Conservation (phyloP, 2,329 filamentous ascomycete genomes). For the Cryphonectria japonica region DNA sequence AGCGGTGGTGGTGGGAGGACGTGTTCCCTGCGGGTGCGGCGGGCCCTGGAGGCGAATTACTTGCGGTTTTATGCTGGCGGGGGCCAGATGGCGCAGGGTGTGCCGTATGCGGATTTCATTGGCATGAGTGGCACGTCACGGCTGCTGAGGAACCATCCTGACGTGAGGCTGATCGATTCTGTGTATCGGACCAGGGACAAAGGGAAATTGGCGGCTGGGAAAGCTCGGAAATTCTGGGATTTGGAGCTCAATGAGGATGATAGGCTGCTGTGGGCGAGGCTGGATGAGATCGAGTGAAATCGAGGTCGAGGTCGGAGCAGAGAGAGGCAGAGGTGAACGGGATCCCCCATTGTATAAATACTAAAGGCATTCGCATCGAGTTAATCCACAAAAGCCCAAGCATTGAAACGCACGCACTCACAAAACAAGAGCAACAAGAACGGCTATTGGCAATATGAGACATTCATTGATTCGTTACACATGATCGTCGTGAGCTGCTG, state of each 20-base stretch:
- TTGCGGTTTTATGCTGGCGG: not conserved
- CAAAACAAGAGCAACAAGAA: not conserved
- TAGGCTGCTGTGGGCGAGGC: conserved; percentile 4
- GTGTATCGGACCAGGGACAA: conserved; percentile 16
- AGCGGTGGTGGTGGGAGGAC: not conserved
- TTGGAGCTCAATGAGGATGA: conserved; percentile 6
- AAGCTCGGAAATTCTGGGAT: conserved; percentile 13
- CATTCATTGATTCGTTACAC: conserved; percentile 17
- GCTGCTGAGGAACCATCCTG: conserved; percentile 9
- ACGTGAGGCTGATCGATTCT: conserved; percentile 13
- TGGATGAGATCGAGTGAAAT: conserved; percentile 10
- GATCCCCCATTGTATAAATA: not conserved
- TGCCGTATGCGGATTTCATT: conserved; percentile 7
- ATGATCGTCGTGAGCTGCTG: conserved; percentile 12
- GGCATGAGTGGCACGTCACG: not conserved
- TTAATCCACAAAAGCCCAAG: not conserved
- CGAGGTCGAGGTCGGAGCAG: not conserved
- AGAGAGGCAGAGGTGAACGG: not conserved
- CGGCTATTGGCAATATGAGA: not conserved
- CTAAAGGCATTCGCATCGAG: not conserved
- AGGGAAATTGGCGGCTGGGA: not conserved
- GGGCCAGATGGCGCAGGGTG: conserved; percentile 5
- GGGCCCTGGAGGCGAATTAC: conserved; percentile 11
- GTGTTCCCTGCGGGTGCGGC: conserved; percentile 6
- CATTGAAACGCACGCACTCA: not conserved